Base-by-base conservation (phyloP, 352 stramenopile genomes). In the Globisporangium spiculum region DNA sequence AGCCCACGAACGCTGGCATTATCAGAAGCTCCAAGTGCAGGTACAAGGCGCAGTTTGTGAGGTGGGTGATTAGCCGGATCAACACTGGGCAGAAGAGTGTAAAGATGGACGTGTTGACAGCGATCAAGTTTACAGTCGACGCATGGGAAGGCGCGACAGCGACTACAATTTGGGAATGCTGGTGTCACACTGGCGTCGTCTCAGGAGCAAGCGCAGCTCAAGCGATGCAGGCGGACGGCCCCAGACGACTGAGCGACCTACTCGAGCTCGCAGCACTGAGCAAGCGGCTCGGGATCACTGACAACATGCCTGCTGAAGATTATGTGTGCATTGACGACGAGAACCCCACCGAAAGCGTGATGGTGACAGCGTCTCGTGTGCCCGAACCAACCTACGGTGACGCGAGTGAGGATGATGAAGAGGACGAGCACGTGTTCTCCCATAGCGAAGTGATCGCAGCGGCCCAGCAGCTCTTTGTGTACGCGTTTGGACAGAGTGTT, bases 381-480 rank as follows among this genome's bases (percentile, higher is more conserved):
- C 48, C 10, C 48, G 20, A 55, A 10, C 48, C 22, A 24, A 6
- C 46, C 5, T 27, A 20, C 46, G 27, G 22, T 24, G 46, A 54
- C 18, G 20, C n/a, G 20, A 54, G 20, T 9, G 20, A 7, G 48
- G 2, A 53, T 0, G 18, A 53, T 26, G 48, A 55, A 55, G 48
- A 55, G 10, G 48, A 27, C 4, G 48, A 55, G 48, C 48, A 55
- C 7, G 48, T 55, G 6, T 55, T 27, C n/a, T 30, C 20, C 7
- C 20, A 55, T 27, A 27, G 48, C 20, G 48, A 55, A 55, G n/a
- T n/a, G 0, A 20, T 30, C 48, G 6, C 1, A 55, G 48, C 48
- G n/a, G 16, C 16, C 48, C 48, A 57, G 52, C n/a, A 34, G 52
- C 52, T 57, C 52, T 57, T 14, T n/a, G 52, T 57, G 52, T 34